Conservation (phyloP, 768 basidiomycete genomes). For the Tulasnella sp. region DNA sequence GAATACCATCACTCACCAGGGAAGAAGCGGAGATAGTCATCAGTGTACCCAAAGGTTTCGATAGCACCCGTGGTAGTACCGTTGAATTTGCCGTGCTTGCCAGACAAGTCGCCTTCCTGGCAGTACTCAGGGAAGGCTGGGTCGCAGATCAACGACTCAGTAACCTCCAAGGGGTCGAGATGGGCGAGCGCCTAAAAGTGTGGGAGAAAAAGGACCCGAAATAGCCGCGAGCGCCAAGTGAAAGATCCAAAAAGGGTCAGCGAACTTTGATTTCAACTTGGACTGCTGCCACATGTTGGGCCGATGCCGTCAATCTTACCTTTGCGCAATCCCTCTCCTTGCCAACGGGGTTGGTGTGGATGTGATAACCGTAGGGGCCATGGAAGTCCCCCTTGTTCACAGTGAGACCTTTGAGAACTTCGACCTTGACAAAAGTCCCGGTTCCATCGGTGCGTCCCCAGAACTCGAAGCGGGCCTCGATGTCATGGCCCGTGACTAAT, state of each 20-base stretch:
- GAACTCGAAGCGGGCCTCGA: conserved; percentile 22
- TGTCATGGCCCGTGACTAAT: background rate
- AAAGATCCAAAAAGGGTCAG: too few relatives aligned
- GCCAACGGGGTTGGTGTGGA: conserved; percentile 27
- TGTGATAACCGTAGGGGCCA: conserved; percentile 17
- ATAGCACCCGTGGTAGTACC: conserved; percentile 9
- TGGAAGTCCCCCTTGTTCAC: background rate
- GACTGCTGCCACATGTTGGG: background rate
- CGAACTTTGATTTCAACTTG: background rate
- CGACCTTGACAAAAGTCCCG: conserved; percentile 14
- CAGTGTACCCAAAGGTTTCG: background rate
- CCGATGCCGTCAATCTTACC: background rate
- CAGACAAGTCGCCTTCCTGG: conserved; percentile 23
- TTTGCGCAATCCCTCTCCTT: conserved; percentile 23
- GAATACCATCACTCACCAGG: conserved; percentile 19
- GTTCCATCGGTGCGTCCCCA: conserved; percentile 15
- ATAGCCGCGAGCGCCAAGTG: background rate
- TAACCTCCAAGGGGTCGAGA: conserved; percentile 15
- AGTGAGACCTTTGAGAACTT: background rate
- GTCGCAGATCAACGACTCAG: conserved; percentile 25
- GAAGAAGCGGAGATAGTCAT: conserved; percentile 18
- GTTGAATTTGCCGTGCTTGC: conserved; percentile 25
- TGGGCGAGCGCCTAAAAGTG: conserved; percentile 25
- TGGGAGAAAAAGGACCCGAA: conserved; percentile 1
- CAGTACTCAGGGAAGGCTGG: conserved; percentile 27